Base-by-base conservation (phyloP, 495 filamentous ascomycete genomes). In the Neurospora sp. region DNA sequence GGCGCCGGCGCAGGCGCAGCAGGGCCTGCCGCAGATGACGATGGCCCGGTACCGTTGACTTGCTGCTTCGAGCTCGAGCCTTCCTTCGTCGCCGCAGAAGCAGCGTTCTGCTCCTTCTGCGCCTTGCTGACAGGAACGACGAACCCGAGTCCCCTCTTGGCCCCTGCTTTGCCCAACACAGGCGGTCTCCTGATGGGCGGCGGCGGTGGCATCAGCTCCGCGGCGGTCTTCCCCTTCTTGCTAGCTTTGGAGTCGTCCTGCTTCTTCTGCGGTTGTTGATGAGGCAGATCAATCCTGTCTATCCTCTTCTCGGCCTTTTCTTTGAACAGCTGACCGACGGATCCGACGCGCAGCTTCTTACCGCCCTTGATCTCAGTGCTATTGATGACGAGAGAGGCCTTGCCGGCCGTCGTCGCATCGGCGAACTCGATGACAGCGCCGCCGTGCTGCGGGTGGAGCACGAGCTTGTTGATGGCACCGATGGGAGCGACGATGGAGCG, bases 381-480 rank as follows among this genome's bases (percentile, higher is more conserved):
- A 65, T 96, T 90, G 0, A 98, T 85, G 7, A 85, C 91, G 45
- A 97, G 78, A 0, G 88, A 83, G 0, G 94, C 94, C 79, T 90
- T 91, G 48, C 94, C 94, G 4, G 90, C 91, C 71, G 89, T 85
- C 4, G 89, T 82, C 10, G 91, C 85, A 74, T 92, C 89, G 10
- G 82, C 84, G 77, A 90, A 97, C 78, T 98, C 96, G 59, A 97
- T 85, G 69, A 94, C 90, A 10, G 94, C 96, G n/a, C 96, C 95
- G 75, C 90, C 88, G 72, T 96, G 92, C 69, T 93, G 88, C 3
- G 93, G 93, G 45, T 91, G 89, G 3, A 94, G 85, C 5, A 88
- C 83, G 6, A 88, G 78, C 74, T 94, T 94, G 77, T 91, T 87
- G 3, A 87, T 85, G 3, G 85, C 73, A 41, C 91, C 90, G 42